These are phyloP conservation scores for Silene coronaria DNA, from an alignment of 179 eudicot species.

Conservation along the genomic window DNA sequence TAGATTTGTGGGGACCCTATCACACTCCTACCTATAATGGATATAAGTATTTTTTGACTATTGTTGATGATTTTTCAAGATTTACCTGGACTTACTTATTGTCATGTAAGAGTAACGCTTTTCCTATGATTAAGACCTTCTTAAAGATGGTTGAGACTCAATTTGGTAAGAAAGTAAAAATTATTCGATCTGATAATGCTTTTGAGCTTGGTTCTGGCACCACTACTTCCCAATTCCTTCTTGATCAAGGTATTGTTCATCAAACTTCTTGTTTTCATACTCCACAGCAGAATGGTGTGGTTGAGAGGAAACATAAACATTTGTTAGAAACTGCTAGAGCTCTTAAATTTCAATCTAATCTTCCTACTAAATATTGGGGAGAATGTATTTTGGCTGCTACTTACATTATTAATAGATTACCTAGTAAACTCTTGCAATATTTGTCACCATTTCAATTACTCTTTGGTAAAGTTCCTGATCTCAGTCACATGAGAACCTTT, in stretches of 20 bases:
- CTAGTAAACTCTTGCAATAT: too few species aligned
- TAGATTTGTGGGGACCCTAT: neutral
- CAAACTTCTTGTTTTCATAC: neutral
- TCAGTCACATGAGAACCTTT: too few species aligned
- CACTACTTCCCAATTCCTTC: neutral
- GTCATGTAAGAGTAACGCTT: neutral
- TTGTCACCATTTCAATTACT: too few species aligned
- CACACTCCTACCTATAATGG: neutral
- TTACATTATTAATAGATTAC: too few species aligned
- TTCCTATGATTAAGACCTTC: neutral
- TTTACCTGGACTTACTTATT: conserved; percentile 3
- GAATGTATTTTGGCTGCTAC: too few species aligned
- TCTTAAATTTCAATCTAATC: too few species aligned
- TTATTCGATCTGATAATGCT: neutral
- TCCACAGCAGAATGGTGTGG: too few species aligned
- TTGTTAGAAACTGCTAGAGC: too few species aligned
- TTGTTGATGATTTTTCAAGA: conserved; percentile 7
- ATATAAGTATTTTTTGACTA: neutral
- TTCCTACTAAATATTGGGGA: too few species aligned
- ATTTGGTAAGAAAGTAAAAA: neutral
- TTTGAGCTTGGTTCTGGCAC: neutral
- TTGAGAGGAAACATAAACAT: too few species aligned
- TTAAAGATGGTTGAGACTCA: neutral
- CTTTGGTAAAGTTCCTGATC: too few species aligned
- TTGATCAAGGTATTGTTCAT: neutral